Percentiles rank a stretch among this genome's conserved stretches.
These are phyloP conservation scores for Colletotrichum sp. DNA, from an alignment of 2,329 filamentous ascomycete species.

Conservation along the genomic window DNA sequence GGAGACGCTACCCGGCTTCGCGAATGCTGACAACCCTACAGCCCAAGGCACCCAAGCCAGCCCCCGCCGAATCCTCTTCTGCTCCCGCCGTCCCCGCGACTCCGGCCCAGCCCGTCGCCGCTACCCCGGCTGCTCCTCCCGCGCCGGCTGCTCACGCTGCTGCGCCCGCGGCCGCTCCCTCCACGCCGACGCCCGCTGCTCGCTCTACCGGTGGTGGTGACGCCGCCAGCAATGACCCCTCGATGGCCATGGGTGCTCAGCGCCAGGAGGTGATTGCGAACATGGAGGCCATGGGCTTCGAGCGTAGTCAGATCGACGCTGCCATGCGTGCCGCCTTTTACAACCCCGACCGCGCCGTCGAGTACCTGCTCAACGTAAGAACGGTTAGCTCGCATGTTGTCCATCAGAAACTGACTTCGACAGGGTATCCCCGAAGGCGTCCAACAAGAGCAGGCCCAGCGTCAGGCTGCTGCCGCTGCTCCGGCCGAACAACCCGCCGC, in stretches of 20 bases:
- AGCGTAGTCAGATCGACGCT: slow-evolving; percentile 84
- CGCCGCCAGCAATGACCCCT: slow-evolving; percentile 68
- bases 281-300: slow-evolving; percentile 98
- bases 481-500: slow-evolving; percentile 45
- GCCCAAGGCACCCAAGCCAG: slow-evolving; percentile 73
- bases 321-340: slow-evolving; percentile 97
- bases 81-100: slow-evolving; percentile 66
- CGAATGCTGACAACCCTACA: slow-evolving; percentile 25
- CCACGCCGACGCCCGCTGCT: slow-evolving; percentile 62
- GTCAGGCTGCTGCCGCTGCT: slow-evolving; percentile 46
- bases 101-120: slow-evolving; percentile 58
- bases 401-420: neutral
- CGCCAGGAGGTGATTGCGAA: slow-evolving; percentile 83
- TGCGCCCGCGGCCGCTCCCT: slow-evolving; percentile 51
- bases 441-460: slow-evolving; percentile 70
- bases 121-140: slow-evolving; percentile 55
- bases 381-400: neutral
- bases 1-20: neutral
- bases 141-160: slow-evolving; percentile 54
- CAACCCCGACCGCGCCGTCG: slow-evolving; percentile 96
- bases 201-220: slow-evolving; percentile 49
- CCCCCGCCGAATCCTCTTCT: slow-evolving; percentile 61
- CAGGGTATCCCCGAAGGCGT: slow-evolving; percentile 91
- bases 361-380: slow-evolving; percentile 88
- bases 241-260: slow-evolving; percentile 83